A percentile compares a stretch with the other conserved stretches of the same genome.
Evolutionary conservation across 2,329 filamentous ascomycete species (phyloP).

Genomic region (Sclerotinia nivalis): DNA sequence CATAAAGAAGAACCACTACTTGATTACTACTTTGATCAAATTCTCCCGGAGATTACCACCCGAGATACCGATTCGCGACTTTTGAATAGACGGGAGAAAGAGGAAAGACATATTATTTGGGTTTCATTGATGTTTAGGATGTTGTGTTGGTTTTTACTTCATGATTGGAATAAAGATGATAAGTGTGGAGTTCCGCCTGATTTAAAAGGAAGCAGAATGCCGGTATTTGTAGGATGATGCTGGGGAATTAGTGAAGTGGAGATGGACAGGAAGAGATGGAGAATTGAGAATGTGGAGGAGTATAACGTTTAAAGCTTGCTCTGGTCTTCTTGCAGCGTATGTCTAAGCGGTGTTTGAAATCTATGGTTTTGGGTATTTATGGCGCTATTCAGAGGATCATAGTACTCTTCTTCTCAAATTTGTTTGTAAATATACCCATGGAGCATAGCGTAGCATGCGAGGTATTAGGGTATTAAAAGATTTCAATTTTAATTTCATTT

Average conservation of each 20-base stretch:
- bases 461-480: not conserved
- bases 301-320: not conserved
- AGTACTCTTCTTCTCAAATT: not conserved
- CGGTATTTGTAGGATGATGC: constrained; percentile 53
- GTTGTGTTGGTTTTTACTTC: constrained; percentile 59
- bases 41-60: constrained; percentile 47
- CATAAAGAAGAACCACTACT: constrained; percentile 54
- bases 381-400: constrained; percentile 3
- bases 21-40: constrained; percentile 52
- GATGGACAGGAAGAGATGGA: not conserved
- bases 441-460: constrained; percentile 5
- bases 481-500: not conserved
- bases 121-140: constrained; percentile 57
- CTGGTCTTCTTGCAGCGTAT: not conserved
- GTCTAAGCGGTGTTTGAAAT: not conserved
- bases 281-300: not conserved
- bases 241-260: not conserved
- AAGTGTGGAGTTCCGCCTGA: constrained; percentile 55
- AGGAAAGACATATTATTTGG: constrained; percentile 49
- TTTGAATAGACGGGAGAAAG: constrained; percentile 25
- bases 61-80: constrained; percentile 37
- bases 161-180: constrained; percentile 58
- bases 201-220: constrained; percentile 55
- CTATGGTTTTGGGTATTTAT: not conserved
- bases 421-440: constrained; percentile 9